phyloP scores from a whole-genome alignment of 139 green algal species.

The Chlamydomonas applanata region DNA sequence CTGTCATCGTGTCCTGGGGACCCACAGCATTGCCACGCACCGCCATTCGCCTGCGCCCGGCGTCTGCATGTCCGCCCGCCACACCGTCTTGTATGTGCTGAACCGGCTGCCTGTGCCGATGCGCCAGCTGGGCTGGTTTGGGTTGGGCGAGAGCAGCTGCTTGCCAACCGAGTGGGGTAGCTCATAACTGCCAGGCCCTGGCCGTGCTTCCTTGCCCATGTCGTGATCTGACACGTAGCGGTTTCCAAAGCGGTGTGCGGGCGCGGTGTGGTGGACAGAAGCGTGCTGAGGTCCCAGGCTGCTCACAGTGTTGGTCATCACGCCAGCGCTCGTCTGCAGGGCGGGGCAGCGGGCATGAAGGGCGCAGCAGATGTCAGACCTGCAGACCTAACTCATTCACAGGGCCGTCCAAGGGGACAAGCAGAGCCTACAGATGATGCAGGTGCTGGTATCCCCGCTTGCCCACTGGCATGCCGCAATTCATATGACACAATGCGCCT shows the following conservation, averaged over 20 bases:
- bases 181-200: constrained; percentile 12
- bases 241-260: constrained; percentile 1
- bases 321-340: neutral
- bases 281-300: neutral
- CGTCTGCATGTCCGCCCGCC: constrained; percentile 27
- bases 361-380: neutral
- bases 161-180: neutral
- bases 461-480: too few species aligned
- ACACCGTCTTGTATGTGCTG: constrained; percentile 14
- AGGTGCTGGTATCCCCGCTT: too few species aligned
- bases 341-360: neutral
- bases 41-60: constrained; percentile 8
- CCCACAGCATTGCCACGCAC: too few species aligned
- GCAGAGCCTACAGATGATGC: too few species aligned
- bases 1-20: neutral
- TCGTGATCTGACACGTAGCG: neutral
- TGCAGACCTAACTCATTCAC: too few species aligned
- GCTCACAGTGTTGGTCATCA: too few species aligned
- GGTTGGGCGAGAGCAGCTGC: constrained; percentile 22
- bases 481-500: too few species aligned
- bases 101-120: constrained; percentile 27
- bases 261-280: neutral
- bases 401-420: too few species aligned
- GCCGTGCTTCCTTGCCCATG: neutral
- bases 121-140: constrained; percentile 12